Evolutionary conservation across 2,329 filamentous ascomycete genomes (phyloP).

Genomic region (Beauveria brongniartii): DNA sequence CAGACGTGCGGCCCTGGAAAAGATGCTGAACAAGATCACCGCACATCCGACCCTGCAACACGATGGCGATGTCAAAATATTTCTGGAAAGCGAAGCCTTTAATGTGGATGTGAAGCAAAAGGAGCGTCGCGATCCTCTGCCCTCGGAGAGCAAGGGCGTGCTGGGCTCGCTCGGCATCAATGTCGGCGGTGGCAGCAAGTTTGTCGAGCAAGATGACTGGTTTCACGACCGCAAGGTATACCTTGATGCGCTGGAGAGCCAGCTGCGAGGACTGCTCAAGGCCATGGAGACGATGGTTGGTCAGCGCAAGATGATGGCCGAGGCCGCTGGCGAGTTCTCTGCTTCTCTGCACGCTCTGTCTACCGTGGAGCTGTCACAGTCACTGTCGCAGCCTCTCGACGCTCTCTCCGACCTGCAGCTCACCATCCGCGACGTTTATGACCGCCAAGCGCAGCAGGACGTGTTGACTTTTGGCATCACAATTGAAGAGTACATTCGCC

Average conservation of each 20-base stretch:
- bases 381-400: constrained; percentile 80
- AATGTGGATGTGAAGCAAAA: constrained; percentile 97
- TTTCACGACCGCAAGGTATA: constrained; percentile 96
- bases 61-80: constrained; percentile 89
- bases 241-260: constrained; percentile 84
- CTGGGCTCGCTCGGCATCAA: constrained; percentile 76
- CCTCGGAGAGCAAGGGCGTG: constrained; percentile 88
- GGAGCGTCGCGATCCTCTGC: constrained; percentile 77
- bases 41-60: constrained; percentile 85
- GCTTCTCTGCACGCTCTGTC: constrained; percentile 87
- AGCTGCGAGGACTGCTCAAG: constrained; percentile 83
- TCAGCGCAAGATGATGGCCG: constrained; percentile 87
- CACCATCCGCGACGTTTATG: constrained; percentile 89
- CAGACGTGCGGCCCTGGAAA: constrained; percentile 80
- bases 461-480: constrained; percentile 94
- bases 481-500: constrained; percentile 93
- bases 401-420: constrained; percentile 88
- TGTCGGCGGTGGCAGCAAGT: constrained; percentile 73
- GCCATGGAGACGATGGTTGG: constrained; percentile 87
- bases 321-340: constrained; percentile 89
- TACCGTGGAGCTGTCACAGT: constrained; percentile 83
- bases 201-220: constrained; percentile 98
- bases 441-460: constrained; percentile 94
- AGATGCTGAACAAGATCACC: constrained; percentile 96
- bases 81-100: constrained; percentile 92